Conservation (phyloP, 495 filamentous ascomycete species). For the Aspergillus nanangensis region DNA sequence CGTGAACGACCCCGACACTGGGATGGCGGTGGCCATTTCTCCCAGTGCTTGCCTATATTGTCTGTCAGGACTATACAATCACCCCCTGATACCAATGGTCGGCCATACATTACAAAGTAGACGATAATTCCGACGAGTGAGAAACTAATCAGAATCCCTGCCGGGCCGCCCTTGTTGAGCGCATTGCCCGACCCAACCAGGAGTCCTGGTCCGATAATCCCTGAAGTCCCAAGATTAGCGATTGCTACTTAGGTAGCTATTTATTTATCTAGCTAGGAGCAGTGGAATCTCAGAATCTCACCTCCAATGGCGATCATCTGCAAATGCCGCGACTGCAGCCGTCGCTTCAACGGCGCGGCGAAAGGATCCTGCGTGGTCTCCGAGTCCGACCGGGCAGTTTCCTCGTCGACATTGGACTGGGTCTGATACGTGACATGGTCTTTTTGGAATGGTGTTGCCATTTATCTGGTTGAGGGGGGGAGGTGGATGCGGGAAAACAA, state of each 20-base stretch:
- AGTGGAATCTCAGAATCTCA: conserved; percentile 36
- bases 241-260: no score
- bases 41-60: conserved; percentile 45
- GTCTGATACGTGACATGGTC: conserved; percentile 8
- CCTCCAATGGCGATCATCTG: conserved; percentile 68
- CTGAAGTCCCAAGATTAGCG: conserved; percentile 11
- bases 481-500: background rate
- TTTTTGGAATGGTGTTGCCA: conserved; percentile 11
- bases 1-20: conserved; percentile 51
- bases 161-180: conserved; percentile 56
- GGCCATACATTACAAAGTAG: conserved; percentile 52
- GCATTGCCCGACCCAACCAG: conserved; percentile 57
- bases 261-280: background rate
- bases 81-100: no score
- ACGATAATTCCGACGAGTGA: conserved; percentile 57
- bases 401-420: conserved; percentile 7
- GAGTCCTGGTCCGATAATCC: conserved; percentile 44
- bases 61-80: background rate
- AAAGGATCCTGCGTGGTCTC: conserved; percentile 17
- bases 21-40: conserved; percentile 53
- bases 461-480: no score
- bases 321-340: conserved; percentile 61
- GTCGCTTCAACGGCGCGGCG: conserved; percentile 37
- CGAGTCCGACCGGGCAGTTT: conserved; percentile 3
- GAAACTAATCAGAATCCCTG: conserved; percentile 60